Evolutionary conservation across 352 stramenopile genomes (phyloP), one percentile per base, ranked within the genome.

Genomic region (Elongisporangium undulatum): DNA sequence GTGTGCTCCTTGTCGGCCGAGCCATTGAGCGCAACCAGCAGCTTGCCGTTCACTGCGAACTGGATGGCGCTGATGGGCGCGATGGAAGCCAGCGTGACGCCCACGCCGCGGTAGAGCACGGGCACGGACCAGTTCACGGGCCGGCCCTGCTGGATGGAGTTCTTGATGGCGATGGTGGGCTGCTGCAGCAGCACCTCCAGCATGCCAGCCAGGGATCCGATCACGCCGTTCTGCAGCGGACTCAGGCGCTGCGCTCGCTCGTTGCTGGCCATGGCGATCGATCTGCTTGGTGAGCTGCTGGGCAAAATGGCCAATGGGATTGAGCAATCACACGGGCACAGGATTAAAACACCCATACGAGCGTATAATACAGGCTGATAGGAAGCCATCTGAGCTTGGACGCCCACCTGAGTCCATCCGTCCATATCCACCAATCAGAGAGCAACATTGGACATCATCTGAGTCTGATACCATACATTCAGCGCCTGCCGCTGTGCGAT

Each of bases 111-210:
- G 59, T 92, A 94, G 23, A 94, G 72, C 52, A 74, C 72, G 2
- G 74, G 63, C 39, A 75, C 65, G 22, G 77, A 76, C 81, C 81
- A 92, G 51, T 71, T 61, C 56, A 95, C 86, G 38, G 79, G 72
- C 19, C 73, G 77, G 29, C 72, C 66, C 74, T 95, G 85, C 78
- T 95, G 85, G 39, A 93, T 72, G 34, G 83, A 80, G 61, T 93
- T 93, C 66, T 95, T 95, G 29, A 95, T 87, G 66, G 83, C 81
- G 52, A 95, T 75, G 5, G 81, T 90, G 8, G 85, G 85, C 71
- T 95, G 85, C 75, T 95, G 85, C 59, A 92, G 58, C 51, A 91
- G 70, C 34, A 95, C 81, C 61, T 95, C 85, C 56, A 91, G 75
- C 79, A 95, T 95, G 49, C 85, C 83, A 13, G 85, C 74, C 34